These are phyloP conservation scores for Bimuria novae-zelandiae DNA, from an alignment of 2,329 filamentous ascomycete species.

Conservation along the genomic window DNA sequence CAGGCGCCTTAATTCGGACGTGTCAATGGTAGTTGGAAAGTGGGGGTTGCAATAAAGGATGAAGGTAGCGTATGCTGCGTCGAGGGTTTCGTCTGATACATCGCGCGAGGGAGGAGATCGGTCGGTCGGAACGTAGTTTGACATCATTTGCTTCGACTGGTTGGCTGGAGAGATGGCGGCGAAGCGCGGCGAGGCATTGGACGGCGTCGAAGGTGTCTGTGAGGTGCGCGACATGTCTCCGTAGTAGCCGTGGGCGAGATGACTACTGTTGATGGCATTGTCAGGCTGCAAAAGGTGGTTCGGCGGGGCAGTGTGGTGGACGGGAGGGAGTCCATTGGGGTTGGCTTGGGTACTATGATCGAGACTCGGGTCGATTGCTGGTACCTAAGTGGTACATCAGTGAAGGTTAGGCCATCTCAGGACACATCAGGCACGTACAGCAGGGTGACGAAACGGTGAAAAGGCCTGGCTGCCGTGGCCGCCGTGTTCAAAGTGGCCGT, in stretches of 20 bases:
- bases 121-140: conserved; percentile 50
- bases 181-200: conserved; percentile 47
- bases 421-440: conserved; percentile 12
- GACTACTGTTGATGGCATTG: conserved; percentile 36
- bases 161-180: conserved; percentile 41
- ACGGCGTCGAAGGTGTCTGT: conserved; percentile 43
- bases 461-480: conserved; percentile 34
- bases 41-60: conserved; percentile 90
- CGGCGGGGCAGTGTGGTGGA: conserved; percentile 30
- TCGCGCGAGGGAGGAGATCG: conserved; percentile 67
- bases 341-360: conserved; percentile 40
- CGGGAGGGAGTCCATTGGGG: conserved; percentile 44
- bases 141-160: conserved; percentile 38
- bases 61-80: conserved; percentile 82
- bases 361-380: conserved; percentile 44
- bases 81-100: conserved; percentile 72
- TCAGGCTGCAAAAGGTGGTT: conserved; percentile 43
- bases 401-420: neutral
- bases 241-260: conserved; percentile 43
- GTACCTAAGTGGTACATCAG: conserved; percentile 15
- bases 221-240: conserved; percentile 45
- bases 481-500: conserved; percentile 40
- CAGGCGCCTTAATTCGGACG: conserved; percentile 70
- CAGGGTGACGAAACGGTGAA: conserved; percentile 43
- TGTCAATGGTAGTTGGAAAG: conserved; percentile 71